A percentile compares a stretch with the other conserved stretches of the same genome.
These are phyloP conservation scores for Leccinum variicolor DNA, from an alignment of 768 basidiomycete genomes.

Conservation along the genomic window DNA sequence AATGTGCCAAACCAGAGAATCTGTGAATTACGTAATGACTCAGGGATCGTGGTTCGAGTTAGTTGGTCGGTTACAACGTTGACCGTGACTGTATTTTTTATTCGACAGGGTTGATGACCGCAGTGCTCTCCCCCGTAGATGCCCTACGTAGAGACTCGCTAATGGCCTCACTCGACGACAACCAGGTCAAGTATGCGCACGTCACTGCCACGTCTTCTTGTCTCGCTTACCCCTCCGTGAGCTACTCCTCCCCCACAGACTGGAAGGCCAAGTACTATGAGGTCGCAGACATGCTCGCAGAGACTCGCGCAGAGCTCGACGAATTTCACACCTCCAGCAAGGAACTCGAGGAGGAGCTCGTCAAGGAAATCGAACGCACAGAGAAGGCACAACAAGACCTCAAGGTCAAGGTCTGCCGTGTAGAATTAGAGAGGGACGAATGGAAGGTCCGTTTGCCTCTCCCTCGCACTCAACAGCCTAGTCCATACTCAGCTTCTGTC, in stretches of 20 bases:
- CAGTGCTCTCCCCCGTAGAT: constrained; percentile 60
- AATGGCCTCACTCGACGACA: constrained; percentile 63
- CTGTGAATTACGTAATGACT: constrained; percentile 36
- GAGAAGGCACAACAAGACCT: constrained; percentile 84
- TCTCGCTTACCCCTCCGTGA: constrained; percentile 27
- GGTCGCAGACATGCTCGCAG: constrained; percentile 78
- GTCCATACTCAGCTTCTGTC: background rate
- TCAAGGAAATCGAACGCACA: constrained; percentile 83
- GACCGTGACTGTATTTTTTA: constrained; percentile 17
- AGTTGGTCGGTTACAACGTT: constrained; percentile 8
- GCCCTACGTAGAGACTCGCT: constrained; percentile 54
- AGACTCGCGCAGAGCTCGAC: constrained; percentile 81
- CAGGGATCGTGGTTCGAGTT: constrained; percentile 15
- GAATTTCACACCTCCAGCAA: constrained; percentile 86
- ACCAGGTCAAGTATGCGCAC: constrained; percentile 50
- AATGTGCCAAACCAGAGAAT: constrained; percentile 82
- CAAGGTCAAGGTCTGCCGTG: constrained; percentile 63
- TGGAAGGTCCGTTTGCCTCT: constrained; percentile 72
- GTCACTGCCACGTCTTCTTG: constrained; percentile 12
- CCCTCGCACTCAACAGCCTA: background rate
- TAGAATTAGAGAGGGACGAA: constrained; percentile 77
- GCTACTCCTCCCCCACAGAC: constrained; percentile 59
- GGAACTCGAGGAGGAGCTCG: constrained; percentile 91
- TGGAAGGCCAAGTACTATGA: constrained; percentile 82
- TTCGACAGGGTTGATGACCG: constrained; percentile 46